A percentile compares a stretch with the other conserved stretches of the same genome.
These are phyloP conservation scores for Acer saccharum DNA, from an alignment of 345 rosid genomes.

Conservation along the genomic window DNA sequence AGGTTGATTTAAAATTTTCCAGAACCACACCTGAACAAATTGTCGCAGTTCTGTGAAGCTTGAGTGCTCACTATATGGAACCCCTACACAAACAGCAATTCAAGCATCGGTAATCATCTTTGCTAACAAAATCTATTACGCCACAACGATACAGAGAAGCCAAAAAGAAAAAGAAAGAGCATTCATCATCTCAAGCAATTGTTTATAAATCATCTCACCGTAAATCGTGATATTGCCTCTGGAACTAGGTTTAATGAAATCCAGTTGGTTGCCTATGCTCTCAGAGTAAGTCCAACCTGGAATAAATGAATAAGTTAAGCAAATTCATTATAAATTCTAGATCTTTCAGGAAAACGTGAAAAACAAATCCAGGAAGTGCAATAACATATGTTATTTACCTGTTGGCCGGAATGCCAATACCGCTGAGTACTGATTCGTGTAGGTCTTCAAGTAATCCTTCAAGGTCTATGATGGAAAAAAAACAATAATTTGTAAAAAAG, in stretches of 20 bases:
- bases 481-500: background rate
- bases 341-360: background rate
- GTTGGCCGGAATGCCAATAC: conserved; percentile 81
- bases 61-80: conserved; percentile 85
- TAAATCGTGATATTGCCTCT: conserved; percentile 66
- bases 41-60: conserved; percentile 74
- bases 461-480: conserved; percentile 38
- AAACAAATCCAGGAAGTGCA: background rate
- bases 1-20: background rate
- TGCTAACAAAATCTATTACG: background rate
- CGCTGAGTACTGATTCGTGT: conserved; percentile 45
- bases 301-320: conserved; percentile 4
- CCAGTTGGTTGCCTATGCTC: conserved; percentile 56
- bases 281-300: conserved; percentile 85
- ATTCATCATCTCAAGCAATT: conserved; percentile 2
- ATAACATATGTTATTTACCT: conserved; percentile 36
- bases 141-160: background rate
- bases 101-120: conserved; percentile 4
- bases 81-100: conserved; percentile 46
- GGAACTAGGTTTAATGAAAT: conserved; percentile 60
- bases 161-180: background rate
- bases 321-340: background rate
- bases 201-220: conserved; percentile 45
- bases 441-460: conserved; percentile 50
- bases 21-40: conserved; percentile 64